Base-by-base conservation (phyloP, 192 early-diverging fungal species). In the Umbelopsis sp. region DNA sequence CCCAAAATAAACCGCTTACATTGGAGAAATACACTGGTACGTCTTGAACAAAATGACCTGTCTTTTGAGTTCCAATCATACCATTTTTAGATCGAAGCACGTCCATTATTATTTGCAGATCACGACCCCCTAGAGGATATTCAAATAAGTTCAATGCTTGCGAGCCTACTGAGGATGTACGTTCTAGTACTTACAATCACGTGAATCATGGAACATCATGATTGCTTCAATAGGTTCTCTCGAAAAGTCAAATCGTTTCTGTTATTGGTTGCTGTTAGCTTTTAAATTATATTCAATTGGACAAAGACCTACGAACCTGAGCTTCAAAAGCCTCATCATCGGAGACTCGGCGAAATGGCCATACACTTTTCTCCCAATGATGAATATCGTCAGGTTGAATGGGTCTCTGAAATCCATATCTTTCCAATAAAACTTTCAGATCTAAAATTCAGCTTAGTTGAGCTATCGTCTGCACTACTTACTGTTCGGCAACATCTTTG, bases 181-280 rank as follows among this genome's bases (percentile, higher is more conserved):
- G 21, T 25, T 14, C 0, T 29, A 26, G 14, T 22, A 65, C 78
- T 62, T 75, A 80, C 86, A 96, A 73, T 97, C 90, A 22, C 82
- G 79, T 36, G 92, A 92, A 74, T 97, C 96, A 77, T 97, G 91
- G 79, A 96, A 93, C 67, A 93, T 80, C 89, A 96, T 85, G 0
- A 94, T 82, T 0, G 89, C 89, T 38, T 87, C 81, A 68, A 95
- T 87, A 26, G 84, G 85, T 25, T 82, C 78, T 25, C 75, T 71
- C 16, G 85, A 71, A 51, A 85, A 82, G 45, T 81, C 75, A 29
- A 74, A 66, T 5, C 68, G 43, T 69, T 75, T 54, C 80, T 77
- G 65, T 16, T 17, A 49, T 0, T 17, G n/a, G 20, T 4, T 49
- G 16, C 10, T 9, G 4, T 49, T 21, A 49, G 16, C 17, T 0